phyloP scores from a whole-genome alignment of 2,329 filamentous ascomycete genomes.

The Penicillium thymicola region DNA sequence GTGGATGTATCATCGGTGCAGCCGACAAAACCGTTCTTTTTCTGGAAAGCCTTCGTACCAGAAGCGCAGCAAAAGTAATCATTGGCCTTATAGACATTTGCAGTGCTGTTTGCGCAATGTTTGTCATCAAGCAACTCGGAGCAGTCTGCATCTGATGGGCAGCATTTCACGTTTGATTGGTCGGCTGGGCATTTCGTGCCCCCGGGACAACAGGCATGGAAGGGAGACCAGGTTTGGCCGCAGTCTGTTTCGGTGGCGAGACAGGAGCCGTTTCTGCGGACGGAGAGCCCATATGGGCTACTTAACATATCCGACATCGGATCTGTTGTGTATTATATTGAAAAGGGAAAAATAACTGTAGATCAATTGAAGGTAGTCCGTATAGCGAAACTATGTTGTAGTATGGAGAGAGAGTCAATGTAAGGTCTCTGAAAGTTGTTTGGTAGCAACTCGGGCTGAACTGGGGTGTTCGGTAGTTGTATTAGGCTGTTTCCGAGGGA shows the following conservation, averaged over 20 bases:
- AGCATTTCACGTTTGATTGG: conserved; percentile 18
- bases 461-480: background rate
- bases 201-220: conserved; percentile 18
- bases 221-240: conserved; percentile 19
- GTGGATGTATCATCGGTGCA: conserved; percentile 11
- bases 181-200: conserved; percentile 14
- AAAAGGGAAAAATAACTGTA: no score
- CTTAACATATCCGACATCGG: background rate
- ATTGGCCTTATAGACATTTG: conserved; percentile 21
- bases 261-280: conserved; percentile 22
- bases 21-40: conserved; percentile 9
- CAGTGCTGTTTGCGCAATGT: conserved; percentile 23
- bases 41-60: conserved; percentile 11
- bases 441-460: background rate
- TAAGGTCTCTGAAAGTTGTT: background rate
- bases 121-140: conserved; percentile 6
- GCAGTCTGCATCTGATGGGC: conserved; percentile 17
- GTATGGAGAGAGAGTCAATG: background rate
- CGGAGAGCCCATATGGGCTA: conserved; percentile 7
- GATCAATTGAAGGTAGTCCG: background rate
- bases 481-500: background rate
- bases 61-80: conserved; percentile 25
- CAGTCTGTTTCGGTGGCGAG: conserved; percentile 18
- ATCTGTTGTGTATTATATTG: background rate
- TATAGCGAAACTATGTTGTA: background rate